Evolutionary conservation across 345 rosid genomes (phyloP), one percentile per base, ranked within the genome.

Genomic region (Pseudoturritis turrita): DNA sequence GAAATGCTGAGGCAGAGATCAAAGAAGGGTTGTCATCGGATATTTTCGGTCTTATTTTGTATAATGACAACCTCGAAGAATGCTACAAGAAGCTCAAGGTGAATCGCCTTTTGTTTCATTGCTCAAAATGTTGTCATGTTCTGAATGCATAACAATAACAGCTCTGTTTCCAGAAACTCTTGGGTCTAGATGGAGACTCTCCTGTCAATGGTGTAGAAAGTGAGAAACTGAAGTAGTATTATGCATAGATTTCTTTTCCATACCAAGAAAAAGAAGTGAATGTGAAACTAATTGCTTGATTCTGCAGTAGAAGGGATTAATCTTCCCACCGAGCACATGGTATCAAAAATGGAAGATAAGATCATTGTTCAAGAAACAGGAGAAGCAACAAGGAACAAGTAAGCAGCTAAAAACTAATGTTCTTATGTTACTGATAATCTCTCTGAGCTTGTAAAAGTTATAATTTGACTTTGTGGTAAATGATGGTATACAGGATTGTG

Each of bases 81-180:
- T 90, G 97, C 77, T 93, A 90, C 15, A 76, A 78, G 79, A 77
- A 58, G 29, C 96, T 93, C 58, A 93, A 90, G 92, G 98, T 93
- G 80, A 79, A 63, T 10, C 23, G 0, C 14, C 10, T 61, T 37
- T 26, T 50, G 36, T 51, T 71, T n/a, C 39, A 47, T 28, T 26
- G 19, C 26, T 25, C 13, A 57, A 7, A 43, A 54, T 45, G 65
- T 40, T 46, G 31, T 33, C 18, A 26, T 26, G 37, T 40, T 43
- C 76, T 77, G 54, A 43, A 46, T 69, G 35, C n/a, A 2, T 65
- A 47, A 56, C 54, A 13, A n/a, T 15, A 37, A 7, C 23, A 22
- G 21, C 35, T 65, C 41, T 77, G 67, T 43, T 72, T 84, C 51
- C 73, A 93, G 96, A 72, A 77, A 76, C 80, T 80, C 74, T 39